Conservation (phyloP, 352 stramenopile species). For the Thraustotheca clavata region DNA sequence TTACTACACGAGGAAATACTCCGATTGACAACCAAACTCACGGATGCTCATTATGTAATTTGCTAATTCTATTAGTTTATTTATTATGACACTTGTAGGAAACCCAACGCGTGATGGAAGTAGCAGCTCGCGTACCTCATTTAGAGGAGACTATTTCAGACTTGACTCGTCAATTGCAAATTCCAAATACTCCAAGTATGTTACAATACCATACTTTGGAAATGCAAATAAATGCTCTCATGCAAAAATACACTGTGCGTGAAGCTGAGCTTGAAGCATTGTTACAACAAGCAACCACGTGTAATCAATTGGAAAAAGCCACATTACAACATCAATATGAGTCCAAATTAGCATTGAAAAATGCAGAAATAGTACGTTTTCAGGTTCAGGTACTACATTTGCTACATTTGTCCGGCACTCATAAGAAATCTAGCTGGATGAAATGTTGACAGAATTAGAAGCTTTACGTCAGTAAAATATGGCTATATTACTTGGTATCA, state of each 20-base stretch:
- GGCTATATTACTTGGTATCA: neutral
- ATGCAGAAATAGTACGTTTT: slow-evolving; percentile 68
- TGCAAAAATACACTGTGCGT: slow-evolving; percentile 62
- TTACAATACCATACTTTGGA: slow-evolving; percentile 66
- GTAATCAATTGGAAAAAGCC: slow-evolving; percentile 58
- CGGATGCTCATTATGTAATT: slow-evolving; percentile 5
- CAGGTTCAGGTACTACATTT: slow-evolving; percentile 41
- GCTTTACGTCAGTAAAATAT: slow-evolving; percentile 23
- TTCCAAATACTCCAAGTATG: slow-evolving; percentile 71
- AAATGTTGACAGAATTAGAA: slow-evolving; percentile 55
- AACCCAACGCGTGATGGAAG: neutral
- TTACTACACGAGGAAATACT: slow-evolving; percentile 16
- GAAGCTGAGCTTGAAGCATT: slow-evolving; percentile 68
- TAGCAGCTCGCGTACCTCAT: slow-evolving; percentile 28
- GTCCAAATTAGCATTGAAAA: slow-evolving; percentile 56
- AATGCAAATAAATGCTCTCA: slow-evolving; percentile 61
- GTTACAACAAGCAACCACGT: slow-evolving; percentile 51
- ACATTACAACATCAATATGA: slow-evolving; percentile 44
- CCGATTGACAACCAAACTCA: neutral
- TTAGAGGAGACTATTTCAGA: slow-evolving; percentile 49
- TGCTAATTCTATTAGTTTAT: neutral
- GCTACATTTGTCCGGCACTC: neutral
- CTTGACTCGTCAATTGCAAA: slow-evolving; percentile 33
- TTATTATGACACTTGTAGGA: slow-evolving; percentile 8
- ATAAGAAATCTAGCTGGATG: slow-evolving; percentile 28